Evolutionary conservation across 1,139 yeast genomes (phyloP), one percentile per base, ranked within the genome.

Genomic region (Pichia sp.): DNA sequence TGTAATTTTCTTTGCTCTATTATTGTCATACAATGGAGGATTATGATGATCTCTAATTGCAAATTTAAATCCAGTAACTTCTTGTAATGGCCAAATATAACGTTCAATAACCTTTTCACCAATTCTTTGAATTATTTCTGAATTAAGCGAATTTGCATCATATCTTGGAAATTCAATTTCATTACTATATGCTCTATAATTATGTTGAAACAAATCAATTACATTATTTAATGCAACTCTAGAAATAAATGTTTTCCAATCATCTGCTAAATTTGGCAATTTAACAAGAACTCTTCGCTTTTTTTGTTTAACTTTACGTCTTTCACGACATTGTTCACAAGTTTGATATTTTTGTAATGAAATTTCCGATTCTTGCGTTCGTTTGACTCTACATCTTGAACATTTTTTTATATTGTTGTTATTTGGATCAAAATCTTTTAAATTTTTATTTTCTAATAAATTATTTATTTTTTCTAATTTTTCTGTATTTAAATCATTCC

Each of bases 1-100:
- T 2, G 70, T 57, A 34, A 68, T 60, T 48, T 67, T 68, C 43
- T 67, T 68, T 4, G 66, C 58, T 45, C 64, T 65, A 34, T 64
- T 57, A 6, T 52, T 42, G 37, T 59, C 60, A 11, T 45, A 40
- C 24, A 60, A 40, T 25, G 54, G 48, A 12, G 62, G 60, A 51
- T 68, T 66, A 51, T 69, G 74, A 50, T 64, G 67, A 50, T 69
- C 74, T 41, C 74, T 56, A 10, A 68, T 65, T 0, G 70, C 69
- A 47, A 69, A 68, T 45, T 64, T 61, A 49, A 61, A 69, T 4
- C 72, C 72, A 0, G 74, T 67, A 4, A 57, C 51, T 8, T 53
- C 53, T 57, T 67, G 68, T 29, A 69, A 49, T 8, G 74, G 73
- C 20, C 58, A 55, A n/a, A 69, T 59, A 47, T 66, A 69, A 9